These are phyloP conservation scores for Ganoderma boninense DNA, from an alignment of 1,284 basidiomycete species.

Conservation along the genomic window DNA sequence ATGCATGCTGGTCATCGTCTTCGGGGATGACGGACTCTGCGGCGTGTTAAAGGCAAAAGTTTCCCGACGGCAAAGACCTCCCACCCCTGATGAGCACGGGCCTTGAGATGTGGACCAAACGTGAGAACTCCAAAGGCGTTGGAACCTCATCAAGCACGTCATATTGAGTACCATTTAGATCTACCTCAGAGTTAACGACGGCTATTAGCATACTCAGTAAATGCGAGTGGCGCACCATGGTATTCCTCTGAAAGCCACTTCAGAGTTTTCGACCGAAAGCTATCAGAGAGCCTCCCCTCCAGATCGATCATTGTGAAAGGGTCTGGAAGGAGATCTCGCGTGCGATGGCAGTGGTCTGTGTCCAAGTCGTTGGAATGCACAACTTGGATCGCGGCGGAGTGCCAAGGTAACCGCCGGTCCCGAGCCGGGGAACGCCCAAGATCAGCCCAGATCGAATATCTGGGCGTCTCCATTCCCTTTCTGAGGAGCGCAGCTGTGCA, in stretches of 20 bases:
- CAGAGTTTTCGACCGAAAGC: slow-evolving; percentile 28
- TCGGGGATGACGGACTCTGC: slow-evolving; percentile 48
- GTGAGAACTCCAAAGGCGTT: slow-evolving; percentile 75
- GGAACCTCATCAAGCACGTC: slow-evolving; percentile 67
- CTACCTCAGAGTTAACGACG: slow-evolving; percentile 44
- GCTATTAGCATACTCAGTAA: too few relatives aligned
- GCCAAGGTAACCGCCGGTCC: slow-evolving; percentile 2
- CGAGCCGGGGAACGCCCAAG: slow-evolving; percentile 21
- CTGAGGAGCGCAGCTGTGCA: slow-evolving; percentile 23
- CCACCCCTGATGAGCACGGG: slow-evolving; percentile 82
- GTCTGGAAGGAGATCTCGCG: neutral
- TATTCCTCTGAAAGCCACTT: slow-evolving; percentile 64
- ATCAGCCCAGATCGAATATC: slow-evolving; percentile 20
- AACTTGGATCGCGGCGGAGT: slow-evolving; percentile 1
- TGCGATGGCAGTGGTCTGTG: slow-evolving; percentile 16
- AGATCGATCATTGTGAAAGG: slow-evolving; percentile 1
- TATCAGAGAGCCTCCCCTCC: slow-evolving; percentile 4
- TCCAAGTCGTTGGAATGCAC: slow-evolving; percentile 9
- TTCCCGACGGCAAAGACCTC: slow-evolving; percentile 10
- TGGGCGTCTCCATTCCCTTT: slow-evolving; percentile 22
- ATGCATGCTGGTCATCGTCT: slow-evolving; percentile 52
- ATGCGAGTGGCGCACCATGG: slow-evolving; percentile 48
- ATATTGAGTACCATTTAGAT: slow-evolving; percentile 69
- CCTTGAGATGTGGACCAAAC: slow-evolving; percentile 76
- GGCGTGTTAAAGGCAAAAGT: neutral